phyloP scores from a whole-genome alignment of 2,329 filamentous ascomycete species.

The Fusarium mundagurra region DNA sequence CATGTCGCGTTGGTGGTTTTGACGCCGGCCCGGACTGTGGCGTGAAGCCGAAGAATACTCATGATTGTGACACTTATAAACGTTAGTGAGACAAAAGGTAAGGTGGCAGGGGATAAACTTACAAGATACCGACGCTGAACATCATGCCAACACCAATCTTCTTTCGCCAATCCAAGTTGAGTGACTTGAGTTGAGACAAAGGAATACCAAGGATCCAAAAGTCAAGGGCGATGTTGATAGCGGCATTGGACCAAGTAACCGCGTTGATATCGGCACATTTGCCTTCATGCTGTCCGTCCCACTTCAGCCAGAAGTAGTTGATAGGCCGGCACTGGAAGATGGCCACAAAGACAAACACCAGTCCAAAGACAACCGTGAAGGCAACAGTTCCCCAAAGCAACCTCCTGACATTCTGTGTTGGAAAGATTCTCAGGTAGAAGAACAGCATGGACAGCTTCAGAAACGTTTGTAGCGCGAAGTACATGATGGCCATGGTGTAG shows the following conservation, averaged over 20 bases:
- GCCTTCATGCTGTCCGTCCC: conserved; percentile 59
- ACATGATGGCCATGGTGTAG: conserved; percentile 55
- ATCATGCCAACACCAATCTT: conserved; percentile 60
- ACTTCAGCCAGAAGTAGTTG: conserved; percentile 61
- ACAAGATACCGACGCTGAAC: conserved; percentile 62
- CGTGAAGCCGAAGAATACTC: conserved; percentile 50
- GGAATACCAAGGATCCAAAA: conserved; percentile 63
- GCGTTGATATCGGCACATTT: conserved; percentile 60
- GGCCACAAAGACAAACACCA: conserved; percentile 54
- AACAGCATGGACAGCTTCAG: conserved; percentile 63
- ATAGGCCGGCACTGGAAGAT: conserved; percentile 64
- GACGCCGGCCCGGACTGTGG: conserved; percentile 46
- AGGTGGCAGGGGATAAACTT: conserved; percentile 24
- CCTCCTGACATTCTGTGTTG: conserved; percentile 48
- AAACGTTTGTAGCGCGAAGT: conserved; percentile 58
- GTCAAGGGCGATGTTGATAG: conserved; percentile 63
- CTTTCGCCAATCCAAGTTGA: conserved; percentile 58
- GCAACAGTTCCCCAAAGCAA: conserved; percentile 55
- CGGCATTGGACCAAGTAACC: conserved; percentile 62
- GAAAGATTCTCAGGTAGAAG: conserved; percentile 67
- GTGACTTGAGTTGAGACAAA: conserved; percentile 53
- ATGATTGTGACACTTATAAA: conserved; percentile 49
- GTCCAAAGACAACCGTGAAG: conserved; percentile 52
- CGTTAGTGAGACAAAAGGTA: not conserved
- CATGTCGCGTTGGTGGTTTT: conserved; percentile 48